Evolutionary conservation across 306 rosid genomes (phyloP), one percentile per base, ranked within the genome.

Genomic region (Cicer cuneatum): DNA sequence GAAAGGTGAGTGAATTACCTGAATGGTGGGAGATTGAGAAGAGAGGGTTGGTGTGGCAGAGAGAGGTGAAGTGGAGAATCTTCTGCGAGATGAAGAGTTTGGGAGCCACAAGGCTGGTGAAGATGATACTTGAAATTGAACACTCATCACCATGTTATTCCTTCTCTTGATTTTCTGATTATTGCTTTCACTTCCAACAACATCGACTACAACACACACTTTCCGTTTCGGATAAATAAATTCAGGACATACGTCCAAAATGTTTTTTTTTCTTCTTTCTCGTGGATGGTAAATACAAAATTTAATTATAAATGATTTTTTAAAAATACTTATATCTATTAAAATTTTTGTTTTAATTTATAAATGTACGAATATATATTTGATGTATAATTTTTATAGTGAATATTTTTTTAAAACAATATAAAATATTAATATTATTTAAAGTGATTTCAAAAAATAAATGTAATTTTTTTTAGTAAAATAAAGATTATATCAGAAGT

Each of bases 1-100:
- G 38, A 69, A 49, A 43, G 48, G n/a, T 45, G 16, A 59, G 39
- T 66, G 51, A 15, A 49, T 45, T 73, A 69, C 96, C 92, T 90
- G 91, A 69, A 88, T 80, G 65, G 91, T 79, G 70, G 93, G 69
- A 59, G 89, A 65, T 49, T 86, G 83, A 19, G 93, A 80, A 5
- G 93, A 80, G 66, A 83, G 80, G 16, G 87, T 68, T 21, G 87
- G 78, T n/a, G 83, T 77, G 40, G 88, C 86, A 2, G 83, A 66
- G 65, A 85, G 72, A 80, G 84, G 49, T 16, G 88, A 57, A 1
- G 80, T 48, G 66, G 80, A 74, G 42, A 77, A 69, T 78, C 74
- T 86, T 83, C 77, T 59, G 71, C 78, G 80, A 73, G 75, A 8
- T 2, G 78, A 77, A 75, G 83, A 81, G 38, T 75, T 87, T 42